These are phyloP conservation scores for Ceratocystis smalleyi DNA, from an alignment of 2,329 filamentous ascomycete genomes.

Conservation along the genomic window DNA sequence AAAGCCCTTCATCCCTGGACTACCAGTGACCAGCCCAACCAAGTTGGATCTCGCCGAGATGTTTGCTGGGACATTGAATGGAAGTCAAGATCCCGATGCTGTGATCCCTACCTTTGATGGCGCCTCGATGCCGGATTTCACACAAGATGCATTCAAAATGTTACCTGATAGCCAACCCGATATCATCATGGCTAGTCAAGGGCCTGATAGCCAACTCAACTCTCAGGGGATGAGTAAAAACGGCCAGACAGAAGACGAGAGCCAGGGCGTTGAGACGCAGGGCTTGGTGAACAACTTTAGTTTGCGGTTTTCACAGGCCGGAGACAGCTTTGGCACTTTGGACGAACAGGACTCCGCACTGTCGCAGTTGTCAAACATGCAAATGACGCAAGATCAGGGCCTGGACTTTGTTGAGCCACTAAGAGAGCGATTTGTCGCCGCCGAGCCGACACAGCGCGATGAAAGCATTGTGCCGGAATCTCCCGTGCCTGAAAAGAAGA, in stretches of 20 bases:
- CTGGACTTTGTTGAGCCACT: conserved; percentile 60
- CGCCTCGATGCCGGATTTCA: conserved; percentile 14
- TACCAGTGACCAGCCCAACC: conserved; percentile 44
- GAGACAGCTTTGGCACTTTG: conserved; percentile 46
- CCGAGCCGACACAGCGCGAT: conserved; percentile 26
- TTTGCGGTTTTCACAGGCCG: conserved; percentile 41
- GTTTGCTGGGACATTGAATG: conserved; percentile 78
- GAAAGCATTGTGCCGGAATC: conserved; percentile 40
- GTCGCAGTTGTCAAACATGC: conserved; percentile 12
- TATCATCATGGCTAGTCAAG: conserved; percentile 35
- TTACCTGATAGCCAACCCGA: conserved; percentile 26
- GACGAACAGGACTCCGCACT: background rate
- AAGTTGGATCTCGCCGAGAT: conserved; percentile 73
- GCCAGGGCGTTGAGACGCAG: conserved; percentile 20
- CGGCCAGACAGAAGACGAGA: conserved; percentile 23
- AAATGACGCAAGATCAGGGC: conserved; percentile 60
- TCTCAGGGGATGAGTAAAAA: conserved; percentile 21
- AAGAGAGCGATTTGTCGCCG: conserved; percentile 45
- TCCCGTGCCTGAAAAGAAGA: conserved; percentile 33
- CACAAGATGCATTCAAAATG: conserved; percentile 19
- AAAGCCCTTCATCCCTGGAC: conserved; percentile 54
- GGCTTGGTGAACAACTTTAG: conserved; percentile 12
- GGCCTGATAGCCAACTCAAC: conserved; percentile 23
- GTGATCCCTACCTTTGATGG: conserved; percentile 19
- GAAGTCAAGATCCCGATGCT: conserved; percentile 31